A percentile compares a stretch with the other conserved stretches of the same genome.
Evolutionary conservation across 2,329 filamentous ascomycete species (phyloP).

Genomic region (Trichoderma harzianum): DNA sequence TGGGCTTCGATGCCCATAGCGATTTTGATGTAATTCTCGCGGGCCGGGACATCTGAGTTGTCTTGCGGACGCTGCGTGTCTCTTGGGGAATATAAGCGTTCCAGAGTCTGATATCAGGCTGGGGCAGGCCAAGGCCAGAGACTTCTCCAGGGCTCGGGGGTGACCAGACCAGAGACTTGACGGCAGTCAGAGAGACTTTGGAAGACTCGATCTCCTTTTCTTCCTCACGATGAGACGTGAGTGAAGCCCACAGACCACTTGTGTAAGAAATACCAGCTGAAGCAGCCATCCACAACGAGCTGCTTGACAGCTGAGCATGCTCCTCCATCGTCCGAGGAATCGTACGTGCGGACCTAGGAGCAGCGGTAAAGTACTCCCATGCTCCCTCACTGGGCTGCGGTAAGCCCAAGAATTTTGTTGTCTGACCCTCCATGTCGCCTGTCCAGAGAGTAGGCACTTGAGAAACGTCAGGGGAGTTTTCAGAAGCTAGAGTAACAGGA

Average conservation of each 20-base stretch:
- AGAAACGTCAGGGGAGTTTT: background rate
- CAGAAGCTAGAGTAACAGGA: background rate
- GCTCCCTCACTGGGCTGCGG: conserved; percentile 36
- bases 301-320: background rate
- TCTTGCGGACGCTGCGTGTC: background rate
- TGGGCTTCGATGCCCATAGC: background rate
- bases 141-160: background rate
- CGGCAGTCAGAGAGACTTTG: background rate
- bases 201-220: background rate
- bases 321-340: conserved; percentile 14
- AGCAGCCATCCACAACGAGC: background rate
- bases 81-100: conserved; percentile 1
- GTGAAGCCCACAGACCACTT: background rate
- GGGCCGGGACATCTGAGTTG: background rate
- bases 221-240: background rate
- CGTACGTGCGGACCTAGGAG: conserved; percentile 8
- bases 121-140: background rate
- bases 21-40: conserved; percentile 1
- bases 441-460: conserved; percentile 6
- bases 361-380: conserved; percentile 33
- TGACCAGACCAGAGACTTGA: background rate
- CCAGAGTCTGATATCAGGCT: background rate
- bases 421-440: background rate
- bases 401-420: conserved; percentile 23
- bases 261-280: background rate